Evolutionary conservation across 2,329 filamentous ascomycete species (phyloP).

Genomic region (Aspergillus fumigatiaffinis): DNA sequence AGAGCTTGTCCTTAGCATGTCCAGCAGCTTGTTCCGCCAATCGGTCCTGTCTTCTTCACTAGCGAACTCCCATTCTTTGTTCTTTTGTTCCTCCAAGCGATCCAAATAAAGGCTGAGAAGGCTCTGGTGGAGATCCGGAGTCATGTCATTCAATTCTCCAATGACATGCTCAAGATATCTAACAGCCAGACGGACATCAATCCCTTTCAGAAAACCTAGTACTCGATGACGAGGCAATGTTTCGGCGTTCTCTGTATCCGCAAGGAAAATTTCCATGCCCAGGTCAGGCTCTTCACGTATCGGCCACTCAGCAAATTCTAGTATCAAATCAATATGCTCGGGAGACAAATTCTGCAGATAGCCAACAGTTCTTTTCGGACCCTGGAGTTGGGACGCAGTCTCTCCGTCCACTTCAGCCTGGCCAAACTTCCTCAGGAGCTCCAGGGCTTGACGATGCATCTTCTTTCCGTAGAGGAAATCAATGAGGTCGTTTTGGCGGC

Average conservation of each 20-base stretch:
- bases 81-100: constrained; percentile 42
- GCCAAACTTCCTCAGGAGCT: constrained; percentile 78
- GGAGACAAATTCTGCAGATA: constrained; percentile 89
- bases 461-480: constrained; percentile 97
- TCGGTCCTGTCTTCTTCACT: constrained; percentile 50
- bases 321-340: constrained; percentile 81
- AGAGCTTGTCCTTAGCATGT: constrained; percentile 69
- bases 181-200: constrained; percentile 69
- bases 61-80: constrained; percentile 33
- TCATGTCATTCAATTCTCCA: constrained; percentile 76
- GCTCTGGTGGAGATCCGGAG: constrained; percentile 80
- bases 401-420: constrained; percentile 45
- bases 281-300: constrained; percentile 66
- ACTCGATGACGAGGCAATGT: constrained; percentile 75
- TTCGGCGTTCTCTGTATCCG: constrained; percentile 93
- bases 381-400: constrained; percentile 58
- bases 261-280: constrained; percentile 89
- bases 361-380: constrained; percentile 75
- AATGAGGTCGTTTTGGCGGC: constrained; percentile 89
- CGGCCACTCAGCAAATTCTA: constrained; percentile 90
- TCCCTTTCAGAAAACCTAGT: constrained; percentile 65
- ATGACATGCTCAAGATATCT: constrained; percentile 89
- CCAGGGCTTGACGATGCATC: constrained; percentile 80
- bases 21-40: constrained; percentile 64
- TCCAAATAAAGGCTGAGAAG: constrained; percentile 70